phyloP scores from a whole-genome alignment of 148 eudicot species.

The Rhododendron williamsianum region DNA sequence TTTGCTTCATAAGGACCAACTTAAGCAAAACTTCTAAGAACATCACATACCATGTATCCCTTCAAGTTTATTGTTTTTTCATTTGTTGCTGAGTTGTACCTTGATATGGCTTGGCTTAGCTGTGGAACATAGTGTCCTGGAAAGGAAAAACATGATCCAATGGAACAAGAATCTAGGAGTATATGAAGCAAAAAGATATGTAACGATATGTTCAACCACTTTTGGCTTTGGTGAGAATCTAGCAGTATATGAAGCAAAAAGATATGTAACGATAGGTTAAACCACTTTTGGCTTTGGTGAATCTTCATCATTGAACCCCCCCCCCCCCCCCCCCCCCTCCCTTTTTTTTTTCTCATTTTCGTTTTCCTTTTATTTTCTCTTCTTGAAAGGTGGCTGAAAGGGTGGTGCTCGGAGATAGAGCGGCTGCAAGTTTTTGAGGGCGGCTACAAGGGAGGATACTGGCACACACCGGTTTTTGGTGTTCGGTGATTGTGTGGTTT shows the following conservation, averaged over 20 bases:
- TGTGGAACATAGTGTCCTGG: slow-evolving; percentile 98
- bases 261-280: neutral
- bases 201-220: neutral
- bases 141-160: slow-evolving; percentile 8
- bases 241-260: neutral
- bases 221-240: neutral
- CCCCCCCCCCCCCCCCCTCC: accelerated
- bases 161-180: neutral
- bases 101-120: slow-evolving; percentile 85
- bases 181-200: neutral
- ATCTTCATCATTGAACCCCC: neutral
- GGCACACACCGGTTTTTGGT: neutral
- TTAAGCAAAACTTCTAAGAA: slow-evolving; percentile 1
- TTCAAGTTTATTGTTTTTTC: slow-evolving; percentile 50
- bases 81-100: slow-evolving; percentile 45
- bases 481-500: neutral
- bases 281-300: neutral
- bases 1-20: neutral
- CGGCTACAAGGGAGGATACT: neutral
- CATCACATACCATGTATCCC: slow-evolving; percentile 79
- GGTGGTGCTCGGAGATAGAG: neutral
- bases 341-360: neutral
- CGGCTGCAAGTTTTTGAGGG: neutral
- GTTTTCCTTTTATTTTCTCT: neutral
- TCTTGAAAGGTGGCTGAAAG: neutral